Evolutionary conservation across 2,329 filamentous ascomycete genomes (phyloP), one percentile per base, ranked within the genome.

Genomic region (Arthrobotrys megalospora): DNA sequence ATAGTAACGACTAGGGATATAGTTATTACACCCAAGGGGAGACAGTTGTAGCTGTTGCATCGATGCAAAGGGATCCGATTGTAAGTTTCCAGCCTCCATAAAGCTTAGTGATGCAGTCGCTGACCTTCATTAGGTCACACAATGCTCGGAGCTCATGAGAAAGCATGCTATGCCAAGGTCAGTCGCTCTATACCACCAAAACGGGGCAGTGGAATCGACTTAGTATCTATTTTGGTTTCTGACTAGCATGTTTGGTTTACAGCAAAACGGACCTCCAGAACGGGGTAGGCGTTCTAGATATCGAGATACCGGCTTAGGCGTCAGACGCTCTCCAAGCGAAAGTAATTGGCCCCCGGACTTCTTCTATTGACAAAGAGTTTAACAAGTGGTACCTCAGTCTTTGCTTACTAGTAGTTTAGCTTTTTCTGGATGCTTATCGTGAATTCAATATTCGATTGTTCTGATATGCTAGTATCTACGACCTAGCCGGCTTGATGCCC

Each of bases 61-160:
- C 90, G 75, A 97, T 97, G 93, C 91, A 91, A 80, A 90, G 90
- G 85, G 96, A 99, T 84, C 96, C 96, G 0, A 94, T 97, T 38
- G 75, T 78, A 50, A 63, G 67, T 28, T 64, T 14, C 7, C 7
- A 28, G 6, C 19, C 32, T 55, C 6, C 16, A 32, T 45, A 1
- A 52, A 3, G 38, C 1, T 45, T n/a, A n/a, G n/a, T n/a, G n/a
- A n/a, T n/a, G n/a, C 45, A 12, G 38, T 48, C 6, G 16, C 14
- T 60, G 12, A 67, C 19, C 0, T 28, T 3, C 43, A 1, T 32
- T 21, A 78, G 75, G 62, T 72, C 6, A 72, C 38, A 43, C 75
- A 72, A 55, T 72, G 67, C 53, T 53, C 75, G n/a, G 75, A 78
- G 47, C 75, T 78, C 24, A 78, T 78, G 75, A 78, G 67, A 38